phyloP scores from a whole-genome alignment of 108 stramenopile genomes.

The Poteriospumella lacustris region DNA sequence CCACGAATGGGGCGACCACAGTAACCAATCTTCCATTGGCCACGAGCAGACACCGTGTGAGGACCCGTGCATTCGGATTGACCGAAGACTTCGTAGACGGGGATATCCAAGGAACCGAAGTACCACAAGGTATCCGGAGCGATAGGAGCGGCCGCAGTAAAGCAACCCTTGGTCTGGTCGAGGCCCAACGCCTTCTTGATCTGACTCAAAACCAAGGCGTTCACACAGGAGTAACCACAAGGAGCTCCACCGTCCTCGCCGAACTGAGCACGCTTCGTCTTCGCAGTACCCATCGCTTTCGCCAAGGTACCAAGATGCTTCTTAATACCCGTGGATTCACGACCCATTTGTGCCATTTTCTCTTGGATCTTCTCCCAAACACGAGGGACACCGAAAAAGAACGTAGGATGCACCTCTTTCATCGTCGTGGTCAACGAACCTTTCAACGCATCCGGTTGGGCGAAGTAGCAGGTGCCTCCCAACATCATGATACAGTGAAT shows the following conservation, averaged over 20 bases:
- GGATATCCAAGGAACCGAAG: slow-evolving; percentile 65
- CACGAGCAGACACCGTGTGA: slow-evolving; percentile 48
- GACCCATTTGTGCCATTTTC: slow-evolving; percentile 64
- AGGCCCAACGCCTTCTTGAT: slow-evolving; percentile 60
- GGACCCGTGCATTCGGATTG: slow-evolving; percentile 70
- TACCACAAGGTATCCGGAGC: slow-evolving; percentile 58
- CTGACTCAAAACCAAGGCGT: slow-evolving; percentile 45
- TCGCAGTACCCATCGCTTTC: slow-evolving; percentile 53
- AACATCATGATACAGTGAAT: slow-evolving; percentile 50
- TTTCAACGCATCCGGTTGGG: slow-evolving; percentile 65
- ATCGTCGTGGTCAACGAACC: slow-evolving; percentile 60
- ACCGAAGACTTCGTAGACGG: slow-evolving; percentile 63
- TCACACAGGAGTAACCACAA: slow-evolving; percentile 39
- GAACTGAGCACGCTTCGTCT: slow-evolving; percentile 45
- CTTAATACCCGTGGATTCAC: slow-evolving; percentile 55
- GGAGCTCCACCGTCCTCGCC: slow-evolving; percentile 50
- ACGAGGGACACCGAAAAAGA: slow-evolving; percentile 73
- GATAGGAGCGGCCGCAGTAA: slow-evolving; percentile 64
- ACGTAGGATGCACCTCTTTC: slow-evolving; percentile 61
- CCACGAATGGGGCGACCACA: slow-evolving; percentile 48
- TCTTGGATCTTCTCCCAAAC: slow-evolving; percentile 80
- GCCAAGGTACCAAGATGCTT: slow-evolving; percentile 63
- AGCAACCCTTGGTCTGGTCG: slow-evolving; percentile 51
- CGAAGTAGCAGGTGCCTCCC: slow-evolving; percentile 56
- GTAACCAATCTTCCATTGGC: slow-evolving; percentile 52